Percentiles rank a stretch among this genome's conserved stretches.
phyloP scores from a whole-genome alignment of 2,329 filamentous ascomycete species.

The Fusarium devonianum region DNA sequence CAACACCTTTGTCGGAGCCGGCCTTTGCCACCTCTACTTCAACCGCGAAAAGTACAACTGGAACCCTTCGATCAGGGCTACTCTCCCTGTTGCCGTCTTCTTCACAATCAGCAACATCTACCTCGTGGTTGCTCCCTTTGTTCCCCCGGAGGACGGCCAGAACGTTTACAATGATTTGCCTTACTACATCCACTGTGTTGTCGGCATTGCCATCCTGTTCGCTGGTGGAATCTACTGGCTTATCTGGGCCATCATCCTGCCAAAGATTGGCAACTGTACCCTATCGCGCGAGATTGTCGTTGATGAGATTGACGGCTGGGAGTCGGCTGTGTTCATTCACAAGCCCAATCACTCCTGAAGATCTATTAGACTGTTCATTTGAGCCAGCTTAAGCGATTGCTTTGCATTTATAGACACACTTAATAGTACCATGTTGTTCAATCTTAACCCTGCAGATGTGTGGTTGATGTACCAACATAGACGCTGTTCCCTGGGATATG shows the following conservation, averaged over 20 bases:
- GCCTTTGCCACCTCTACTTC: constrained; percentile 61
- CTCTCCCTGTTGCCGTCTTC: constrained; percentile 62
- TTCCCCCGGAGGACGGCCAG: constrained; percentile 59
- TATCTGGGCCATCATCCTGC: constrained; percentile 61
- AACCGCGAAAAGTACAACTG: constrained; percentile 57
- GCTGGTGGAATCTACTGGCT: constrained; percentile 64
- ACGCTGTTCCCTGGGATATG: too few species aligned
- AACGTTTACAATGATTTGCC: constrained; percentile 62
- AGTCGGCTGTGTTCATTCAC: constrained; percentile 60
- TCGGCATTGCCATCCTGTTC: constrained; percentile 61
- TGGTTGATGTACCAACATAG: too few species aligned
- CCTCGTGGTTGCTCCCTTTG: constrained; percentile 66
- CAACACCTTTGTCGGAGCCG: constrained; percentile 62
- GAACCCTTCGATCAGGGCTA: constrained; percentile 63
- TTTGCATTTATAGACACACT: constrained; percentile 21
- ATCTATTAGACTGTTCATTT: not conserved
- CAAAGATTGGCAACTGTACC: constrained; percentile 61
- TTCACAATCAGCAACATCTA: constrained; percentile 69
- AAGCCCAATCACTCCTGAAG: constrained; percentile 44
- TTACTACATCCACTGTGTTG: constrained; percentile 66
- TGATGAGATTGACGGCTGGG: constrained; percentile 69
- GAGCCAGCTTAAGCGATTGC: constrained; percentile 4
- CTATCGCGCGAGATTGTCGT: constrained; percentile 62
- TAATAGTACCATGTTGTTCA: too few species aligned
- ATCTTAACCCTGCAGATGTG: too few species aligned